Percentiles rank a stretch among this genome's conserved stretches.
These are phyloP conservation scores for Nannochloropsis gaditana DNA, from an alignment of 108 stramenopile genomes.

Conservation along the genomic window DNA sequence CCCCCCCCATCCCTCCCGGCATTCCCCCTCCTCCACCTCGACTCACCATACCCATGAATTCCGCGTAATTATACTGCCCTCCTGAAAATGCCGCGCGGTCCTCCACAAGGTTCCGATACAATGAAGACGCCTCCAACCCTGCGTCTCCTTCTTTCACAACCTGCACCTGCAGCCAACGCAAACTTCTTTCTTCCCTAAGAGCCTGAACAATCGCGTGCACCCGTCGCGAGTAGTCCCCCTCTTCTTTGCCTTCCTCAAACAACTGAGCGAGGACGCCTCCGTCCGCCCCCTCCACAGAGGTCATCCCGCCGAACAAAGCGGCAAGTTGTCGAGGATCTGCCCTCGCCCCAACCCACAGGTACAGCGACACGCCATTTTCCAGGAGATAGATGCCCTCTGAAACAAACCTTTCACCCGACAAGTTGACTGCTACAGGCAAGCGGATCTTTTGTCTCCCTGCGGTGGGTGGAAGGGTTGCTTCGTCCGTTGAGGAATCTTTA, in stretches of 20 bases:
- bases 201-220: neutral
- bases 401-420: conserved; percentile 64
- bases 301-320: conserved; percentile 79
- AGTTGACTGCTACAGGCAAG: conserved; percentile 68
- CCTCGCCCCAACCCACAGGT: conserved; percentile 85
- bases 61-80: conserved; percentile 79
- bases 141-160: conserved; percentile 83
- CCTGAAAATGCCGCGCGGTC: conserved; percentile 87
- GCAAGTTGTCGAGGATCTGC: conserved; percentile 67
- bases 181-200: neutral
- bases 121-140: conserved; percentile 68
- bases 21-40: conserved; percentile 36
- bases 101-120: conserved; percentile 90
- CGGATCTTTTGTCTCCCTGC: conserved; percentile 64
- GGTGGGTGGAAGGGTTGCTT: neutral
- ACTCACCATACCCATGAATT: conserved; percentile 65
- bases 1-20: neutral
- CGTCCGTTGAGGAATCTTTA: conserved; percentile 13
- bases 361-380: conserved; percentile 85
- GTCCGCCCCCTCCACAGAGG: conserved; percentile 74
- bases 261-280: conserved; percentile 42
- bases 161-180: neutral
- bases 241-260: neutral
- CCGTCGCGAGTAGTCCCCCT: neutral
- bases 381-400: conserved; percentile 78